A percentile compares a stretch with the other conserved stretches of the same genome.
phyloP scores from a whole-genome alignment of 176 grass and related monocot genomes.

The Lolium multiflorum region DNA sequence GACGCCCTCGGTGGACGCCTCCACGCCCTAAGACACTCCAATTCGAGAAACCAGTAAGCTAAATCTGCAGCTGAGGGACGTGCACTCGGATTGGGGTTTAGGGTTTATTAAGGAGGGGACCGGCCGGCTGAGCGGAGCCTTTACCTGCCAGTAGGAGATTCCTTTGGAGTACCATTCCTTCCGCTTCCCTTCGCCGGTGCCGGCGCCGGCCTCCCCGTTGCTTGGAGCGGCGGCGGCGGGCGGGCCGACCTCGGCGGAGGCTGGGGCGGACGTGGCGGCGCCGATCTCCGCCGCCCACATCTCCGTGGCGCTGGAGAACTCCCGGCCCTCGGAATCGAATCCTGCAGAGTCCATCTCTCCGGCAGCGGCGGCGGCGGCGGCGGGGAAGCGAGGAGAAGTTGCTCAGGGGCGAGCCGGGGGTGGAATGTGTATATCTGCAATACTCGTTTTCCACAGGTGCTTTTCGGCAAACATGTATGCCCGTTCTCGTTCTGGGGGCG shows the following conservation, averaged over 20 bases:
- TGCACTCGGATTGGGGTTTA: slow-evolving; percentile 25
- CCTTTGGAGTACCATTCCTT: slow-evolving; percentile 90
- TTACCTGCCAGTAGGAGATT: slow-evolving; percentile 99
- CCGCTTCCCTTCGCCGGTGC: slow-evolving; percentile 46
- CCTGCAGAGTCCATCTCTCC: slow-evolving; percentile 72
- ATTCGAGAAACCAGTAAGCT: slow-evolving; percentile 33
- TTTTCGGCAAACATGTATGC: not conserved
- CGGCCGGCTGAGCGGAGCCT: not conserved
- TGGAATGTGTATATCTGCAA: not conserved
- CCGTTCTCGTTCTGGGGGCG: too few species aligned
- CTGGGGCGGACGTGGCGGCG: slow-evolving; percentile 10
- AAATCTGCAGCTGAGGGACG: not conserved
- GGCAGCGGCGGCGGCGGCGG: slow-evolving; percentile 40
- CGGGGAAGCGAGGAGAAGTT: not conserved
- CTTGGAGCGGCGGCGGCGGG: not conserved
- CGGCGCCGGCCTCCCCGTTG: slow-evolving; percentile 23
- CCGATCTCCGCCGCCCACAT: slow-evolving; percentile 93
- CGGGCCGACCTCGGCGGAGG: slow-evolving; percentile 20
- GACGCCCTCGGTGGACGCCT: slow-evolving; percentile 90
- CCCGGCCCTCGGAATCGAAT: slow-evolving; percentile 72
- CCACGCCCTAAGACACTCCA: slow-evolving; percentile 65
- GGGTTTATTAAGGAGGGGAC: slow-evolving; percentile 32
- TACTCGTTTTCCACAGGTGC: not conserved
- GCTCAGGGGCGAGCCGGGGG: slow-evolving; percentile 8
- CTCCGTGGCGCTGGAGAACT: slow-evolving; percentile 81